Conservation (phyloP, 306 rosid species). For the Citrullus amarus region DNA sequence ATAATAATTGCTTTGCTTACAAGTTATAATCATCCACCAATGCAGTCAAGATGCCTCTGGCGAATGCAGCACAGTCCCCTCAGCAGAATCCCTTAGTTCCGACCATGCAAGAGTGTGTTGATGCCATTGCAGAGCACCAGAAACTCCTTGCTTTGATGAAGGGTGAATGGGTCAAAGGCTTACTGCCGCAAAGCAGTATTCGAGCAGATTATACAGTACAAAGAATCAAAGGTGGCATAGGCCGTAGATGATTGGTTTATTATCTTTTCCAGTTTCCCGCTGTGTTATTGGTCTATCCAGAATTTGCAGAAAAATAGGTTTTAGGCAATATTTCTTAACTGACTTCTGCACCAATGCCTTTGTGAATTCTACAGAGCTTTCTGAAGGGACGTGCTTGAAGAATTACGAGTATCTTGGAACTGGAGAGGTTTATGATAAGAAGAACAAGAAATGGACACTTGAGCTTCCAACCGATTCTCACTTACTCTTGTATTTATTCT, state of each 20-base stretch:
- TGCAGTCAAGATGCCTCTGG: slow-evolving; percentile 45
- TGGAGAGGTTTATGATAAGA: slow-evolving; percentile 74
- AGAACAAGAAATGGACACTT: slow-evolving; percentile 71
- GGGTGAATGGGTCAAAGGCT: slow-evolving; percentile 92
- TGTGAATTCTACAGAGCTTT: slow-evolving; percentile 56
- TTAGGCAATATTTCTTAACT: background rate
- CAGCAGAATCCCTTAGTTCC: slow-evolving; percentile 60
- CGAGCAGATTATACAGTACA: slow-evolving; percentile 76
- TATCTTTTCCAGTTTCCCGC: background rate
- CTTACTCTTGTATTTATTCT: slow-evolving; percentile 78
- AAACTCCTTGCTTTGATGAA: slow-evolving; percentile 82
- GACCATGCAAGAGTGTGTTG: slow-evolving; percentile 70
- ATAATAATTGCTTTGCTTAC: background rate
- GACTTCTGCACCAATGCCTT: slow-evolving; percentile 10
- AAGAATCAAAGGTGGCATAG: slow-evolving; percentile 68
- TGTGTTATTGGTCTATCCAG: background rate
- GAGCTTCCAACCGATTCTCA: slow-evolving; percentile 96
- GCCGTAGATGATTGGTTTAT: background rate
- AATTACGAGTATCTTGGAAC: slow-evolving; percentile 82
- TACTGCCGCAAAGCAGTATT: slow-evolving; percentile 81
- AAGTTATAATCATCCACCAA: slow-evolving; percentile 8
- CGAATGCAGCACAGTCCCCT: slow-evolving; percentile 40
- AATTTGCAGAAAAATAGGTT: background rate
- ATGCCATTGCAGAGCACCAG: slow-evolving; percentile 82
- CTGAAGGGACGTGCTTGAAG: slow-evolving; percentile 91